These are phyloP conservation scores for Nitzschia sp. DNA, from an alignment of 108 stramenopile genomes.

Conservation along the genomic window DNA sequence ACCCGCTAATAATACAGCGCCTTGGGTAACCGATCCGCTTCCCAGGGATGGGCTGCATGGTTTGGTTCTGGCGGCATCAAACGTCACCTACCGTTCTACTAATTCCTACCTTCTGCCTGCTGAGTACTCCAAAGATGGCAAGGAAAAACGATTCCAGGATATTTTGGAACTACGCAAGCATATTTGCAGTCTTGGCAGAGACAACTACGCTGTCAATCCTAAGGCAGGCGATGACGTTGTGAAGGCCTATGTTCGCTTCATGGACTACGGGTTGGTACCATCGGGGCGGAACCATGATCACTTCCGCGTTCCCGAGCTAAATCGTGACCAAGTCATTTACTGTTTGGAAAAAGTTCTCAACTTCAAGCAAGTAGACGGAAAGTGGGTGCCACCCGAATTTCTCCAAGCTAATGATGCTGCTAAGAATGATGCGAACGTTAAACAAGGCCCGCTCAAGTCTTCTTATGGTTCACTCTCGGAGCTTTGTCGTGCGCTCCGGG, in stretches of 20 bases:
- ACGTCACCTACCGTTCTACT: too few species aligned
- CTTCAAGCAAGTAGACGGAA: not conserved
- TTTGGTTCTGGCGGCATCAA: not conserved
- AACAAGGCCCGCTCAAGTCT: not conserved
- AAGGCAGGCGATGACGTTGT: not conserved
- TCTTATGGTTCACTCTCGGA: not conserved
- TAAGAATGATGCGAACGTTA: too few species aligned
- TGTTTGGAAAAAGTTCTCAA: not conserved
- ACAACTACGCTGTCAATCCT: constrained; percentile 1
- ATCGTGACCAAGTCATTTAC: not conserved
- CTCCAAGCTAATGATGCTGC: not conserved
- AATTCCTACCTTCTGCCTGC: not conserved
- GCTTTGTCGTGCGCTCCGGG: not conserved
- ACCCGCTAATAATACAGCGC: not conserved
- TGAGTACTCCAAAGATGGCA: not conserved
- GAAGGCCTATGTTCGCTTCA: not conserved
- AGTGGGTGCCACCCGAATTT: not conserved
- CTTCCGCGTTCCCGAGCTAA: not conserved
- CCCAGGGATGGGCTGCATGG: not conserved
- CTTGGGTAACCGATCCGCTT: constrained; percentile 6
- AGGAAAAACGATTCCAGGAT: not conserved
- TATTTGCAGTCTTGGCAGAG: not conserved
- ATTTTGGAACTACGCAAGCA: not conserved
- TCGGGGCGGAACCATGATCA: constrained; percentile 2
- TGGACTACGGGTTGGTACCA: constrained; percentile 3